phyloP scores from a whole-genome alignment of 805 yeast genomes.

The Kurtzmaniella cleridarum region DNA sequence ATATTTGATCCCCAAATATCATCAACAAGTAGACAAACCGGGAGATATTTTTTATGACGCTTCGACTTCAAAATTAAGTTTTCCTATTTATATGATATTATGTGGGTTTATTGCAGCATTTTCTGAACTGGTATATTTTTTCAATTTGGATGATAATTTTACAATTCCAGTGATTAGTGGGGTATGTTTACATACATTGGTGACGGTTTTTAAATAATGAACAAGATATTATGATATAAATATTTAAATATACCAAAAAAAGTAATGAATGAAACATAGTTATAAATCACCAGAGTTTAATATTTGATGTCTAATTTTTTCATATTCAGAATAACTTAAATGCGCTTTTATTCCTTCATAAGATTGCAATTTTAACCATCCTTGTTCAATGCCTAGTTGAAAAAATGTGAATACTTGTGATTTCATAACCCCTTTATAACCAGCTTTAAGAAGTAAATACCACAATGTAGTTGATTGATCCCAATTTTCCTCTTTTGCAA shows the following conservation, averaged over 20 bases:
- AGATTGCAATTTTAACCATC: constrained; percentile 27
- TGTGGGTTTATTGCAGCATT: constrained; percentile 21
- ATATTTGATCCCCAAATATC: constrained; percentile 13
- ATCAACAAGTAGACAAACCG: constrained; percentile 12
- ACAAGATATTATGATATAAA: neutral
- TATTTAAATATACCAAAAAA: neutral
- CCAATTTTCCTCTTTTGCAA: constrained; percentile 87
- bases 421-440: constrained; percentile 20
- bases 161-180: constrained; percentile 26
- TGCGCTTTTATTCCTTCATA: constrained; percentile 32
- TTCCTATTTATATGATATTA: constrained; percentile 15
- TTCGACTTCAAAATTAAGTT: constrained; percentile 12
- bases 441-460: constrained; percentile 73
- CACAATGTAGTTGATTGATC: constrained; percentile 62
- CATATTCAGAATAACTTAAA: constrained; percentile 21
- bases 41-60: constrained; percentile 19
- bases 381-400: constrained; percentile 22
- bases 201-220: neutral
- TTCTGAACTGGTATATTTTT: constrained; percentile 19
- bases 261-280: neutral
- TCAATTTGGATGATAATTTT: constrained; percentile 25
- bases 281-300: neutral
- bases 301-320: neutral
- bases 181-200: constrained; percentile 1
- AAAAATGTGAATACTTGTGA: constrained; percentile 19